These are phyloP conservation scores for Syncephalastrum sp. DNA, from an alignment of 371 early-diverging fungal genomes.

Conservation along the genomic window DNA sequence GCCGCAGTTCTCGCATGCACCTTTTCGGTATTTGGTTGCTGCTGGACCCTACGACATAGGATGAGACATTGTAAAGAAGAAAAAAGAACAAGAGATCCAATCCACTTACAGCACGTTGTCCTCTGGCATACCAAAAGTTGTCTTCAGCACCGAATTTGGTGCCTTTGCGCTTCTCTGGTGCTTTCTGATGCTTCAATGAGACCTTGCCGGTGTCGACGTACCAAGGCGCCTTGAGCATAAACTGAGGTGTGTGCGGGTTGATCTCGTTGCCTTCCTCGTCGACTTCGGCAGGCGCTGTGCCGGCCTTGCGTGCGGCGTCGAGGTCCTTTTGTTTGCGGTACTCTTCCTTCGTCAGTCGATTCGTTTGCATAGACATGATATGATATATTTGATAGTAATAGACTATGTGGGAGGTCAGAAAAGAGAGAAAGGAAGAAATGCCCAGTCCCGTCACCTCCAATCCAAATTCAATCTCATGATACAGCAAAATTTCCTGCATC, in stretches of 20 bases:
- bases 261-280: conserved; percentile 94
- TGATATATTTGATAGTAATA: too few relatives aligned
- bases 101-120: conserved; percentile 63
- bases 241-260: conserved; percentile 98
- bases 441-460: background rate
- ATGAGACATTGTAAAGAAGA: background rate
- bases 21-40: conserved; percentile 90
- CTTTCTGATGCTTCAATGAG: conserved; percentile 89
- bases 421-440: background rate
- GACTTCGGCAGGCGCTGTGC: conserved; percentile 86
- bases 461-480: too few relatives aligned
- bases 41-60: conserved; percentile 59
- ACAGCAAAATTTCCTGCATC: background rate
- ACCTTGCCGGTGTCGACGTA: conserved; percentile 88
- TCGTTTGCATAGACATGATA: conserved; percentile 24
- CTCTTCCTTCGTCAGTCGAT: conserved; percentile 80
- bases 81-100: conserved; percentile 9
- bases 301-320: conserved; percentile 88
- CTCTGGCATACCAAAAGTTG: conserved; percentile 83
- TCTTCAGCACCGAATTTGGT: conserved; percentile 45
- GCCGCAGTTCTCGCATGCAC: conserved; percentile 96
- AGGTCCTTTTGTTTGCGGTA: conserved; percentile 84
- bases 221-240: conserved; percentile 96
- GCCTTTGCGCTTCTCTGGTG: conserved; percentile 38
- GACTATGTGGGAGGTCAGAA: background rate